phyloP scores from a whole-genome alignment of 2,329 filamentous ascomycete species.

The Trichoderma citrinoviride region DNA sequence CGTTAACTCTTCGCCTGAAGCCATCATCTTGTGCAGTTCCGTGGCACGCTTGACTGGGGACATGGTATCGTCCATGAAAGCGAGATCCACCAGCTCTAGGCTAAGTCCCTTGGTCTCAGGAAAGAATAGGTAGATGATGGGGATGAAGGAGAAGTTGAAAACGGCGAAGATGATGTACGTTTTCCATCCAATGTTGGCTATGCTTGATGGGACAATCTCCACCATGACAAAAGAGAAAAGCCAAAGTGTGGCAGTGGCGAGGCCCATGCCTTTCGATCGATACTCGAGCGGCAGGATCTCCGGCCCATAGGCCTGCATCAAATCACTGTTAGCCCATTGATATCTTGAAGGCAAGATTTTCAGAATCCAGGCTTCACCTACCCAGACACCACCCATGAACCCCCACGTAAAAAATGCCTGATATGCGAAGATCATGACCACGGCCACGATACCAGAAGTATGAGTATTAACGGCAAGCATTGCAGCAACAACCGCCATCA shows the following conservation, averaged over 20 bases:
- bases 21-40: slow-evolving; percentile 11
- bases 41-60: slow-evolving; percentile 14
- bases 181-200: slow-evolving; percentile 29
- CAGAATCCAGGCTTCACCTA: slow-evolving; percentile 29
- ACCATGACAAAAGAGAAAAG: slow-evolving; percentile 35
- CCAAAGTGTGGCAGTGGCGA: slow-evolving; percentile 37
- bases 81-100: slow-evolving; percentile 43
- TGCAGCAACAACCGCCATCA: slow-evolving; percentile 42
- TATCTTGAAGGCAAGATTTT: not conserved
- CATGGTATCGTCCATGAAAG: slow-evolving; percentile 27
- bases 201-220: slow-evolving; percentile 24
- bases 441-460: slow-evolving; percentile 39
- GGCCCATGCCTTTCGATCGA: slow-evolving; percentile 33
- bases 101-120: slow-evolving; percentile 36
- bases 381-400: slow-evolving; percentile 38
- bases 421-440: slow-evolving; percentile 43
- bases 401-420: slow-evolving; percentile 42
- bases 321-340: not conserved
- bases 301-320: slow-evolving; percentile 26
- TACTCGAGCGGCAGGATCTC: slow-evolving; percentile 35
- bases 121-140: slow-evolving; percentile 33
- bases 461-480: slow-evolving; percentile 37
- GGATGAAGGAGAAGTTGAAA: slow-evolving; percentile 31
- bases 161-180: slow-evolving; percentile 34
- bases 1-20: slow-evolving; percentile 4